phyloP scores from a whole-genome alignment of 2,329 filamentous ascomycete genomes.

The Allantophomopsis cytisporea region DNA sequence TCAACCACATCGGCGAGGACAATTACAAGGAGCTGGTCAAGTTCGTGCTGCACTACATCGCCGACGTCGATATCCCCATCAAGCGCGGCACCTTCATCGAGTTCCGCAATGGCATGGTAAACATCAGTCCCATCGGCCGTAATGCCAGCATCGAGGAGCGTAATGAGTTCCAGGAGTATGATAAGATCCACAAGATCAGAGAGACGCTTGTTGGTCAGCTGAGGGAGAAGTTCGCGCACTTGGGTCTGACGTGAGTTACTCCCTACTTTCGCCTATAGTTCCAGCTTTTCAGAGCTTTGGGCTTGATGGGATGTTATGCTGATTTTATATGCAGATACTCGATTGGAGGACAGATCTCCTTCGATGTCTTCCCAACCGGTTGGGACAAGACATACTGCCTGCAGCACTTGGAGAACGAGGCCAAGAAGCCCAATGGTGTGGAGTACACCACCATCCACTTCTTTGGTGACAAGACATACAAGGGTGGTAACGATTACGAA shows the following conservation, averaged over 20 bases:
- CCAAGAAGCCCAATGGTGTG: conserved; percentile 53
- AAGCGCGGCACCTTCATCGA: conserved; percentile 79
- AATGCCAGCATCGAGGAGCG: conserved; percentile 76
- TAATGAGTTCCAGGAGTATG: conserved; percentile 69
- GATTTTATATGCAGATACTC: conserved; percentile 49
- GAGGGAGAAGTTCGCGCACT: conserved; percentile 68
- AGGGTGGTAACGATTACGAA: conserved; percentile 92
- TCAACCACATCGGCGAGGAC: conserved; percentile 76
- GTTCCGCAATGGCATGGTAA: conserved; percentile 88
- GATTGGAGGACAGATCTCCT: conserved; percentile 95
- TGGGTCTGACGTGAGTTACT: conserved; percentile 64
- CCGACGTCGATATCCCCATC: conserved; percentile 70
- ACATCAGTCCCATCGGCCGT: conserved; percentile 70
- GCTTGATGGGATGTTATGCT: conserved; percentile 1
- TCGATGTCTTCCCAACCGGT: conserved; percentile 90
- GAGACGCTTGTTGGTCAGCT: conserved; percentile 63
- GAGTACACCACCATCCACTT: conserved; percentile 86
- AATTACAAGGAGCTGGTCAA: conserved; percentile 66
- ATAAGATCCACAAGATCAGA: conserved; percentile 64
- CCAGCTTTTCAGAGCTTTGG: not conserved
- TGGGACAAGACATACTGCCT: conserved; percentile 99
- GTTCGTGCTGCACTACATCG: conserved; percentile 71
- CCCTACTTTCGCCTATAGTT: conserved; percentile 1
- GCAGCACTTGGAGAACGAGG: conserved; percentile 71
- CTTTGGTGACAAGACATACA: conserved; percentile 90